Evolutionary conservation across 306 rosid genomes (phyloP).

Genomic region (Sophora flavescens): DNA sequence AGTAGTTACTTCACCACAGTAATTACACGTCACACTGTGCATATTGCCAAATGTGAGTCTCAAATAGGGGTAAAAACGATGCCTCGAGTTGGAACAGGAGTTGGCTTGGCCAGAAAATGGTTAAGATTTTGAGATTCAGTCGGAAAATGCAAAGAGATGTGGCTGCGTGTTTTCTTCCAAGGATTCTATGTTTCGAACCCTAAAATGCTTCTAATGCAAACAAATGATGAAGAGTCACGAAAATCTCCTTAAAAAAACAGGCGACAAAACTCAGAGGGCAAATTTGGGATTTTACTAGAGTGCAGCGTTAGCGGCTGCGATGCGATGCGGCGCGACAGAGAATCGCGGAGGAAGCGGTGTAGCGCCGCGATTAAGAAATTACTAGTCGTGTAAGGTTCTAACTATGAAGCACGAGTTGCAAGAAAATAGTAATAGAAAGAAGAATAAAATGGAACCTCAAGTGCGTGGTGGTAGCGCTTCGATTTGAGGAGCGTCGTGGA

Average conservation of each 20-base stretch:
- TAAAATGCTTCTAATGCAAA: neutral
- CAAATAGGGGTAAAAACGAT: neutral
- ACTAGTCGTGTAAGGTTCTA: neutral
- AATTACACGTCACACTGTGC: neutral
- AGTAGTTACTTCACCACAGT: neutral
- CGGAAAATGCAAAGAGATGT: too few relatives aligned
- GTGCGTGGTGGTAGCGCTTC: conserved; percentile 69
- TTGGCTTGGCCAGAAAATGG: too few relatives aligned
- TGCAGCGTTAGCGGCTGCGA: neutral
- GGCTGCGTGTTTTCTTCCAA: neutral
- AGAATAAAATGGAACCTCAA: conserved; percentile 57
- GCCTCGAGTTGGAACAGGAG: neutral
- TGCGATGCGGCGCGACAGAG: neutral
- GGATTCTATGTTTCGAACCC: neutral
- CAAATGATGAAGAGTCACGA: neutral
- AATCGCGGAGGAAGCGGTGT: neutral
- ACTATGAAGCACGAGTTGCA: conserved; percentile 1
- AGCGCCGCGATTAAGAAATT: neutral
- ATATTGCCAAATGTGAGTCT: neutral
- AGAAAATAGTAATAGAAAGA: neutral
- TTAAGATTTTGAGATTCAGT: too few relatives aligned
- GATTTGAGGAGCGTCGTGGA: conserved; percentile 54
- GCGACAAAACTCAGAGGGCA: neutral
- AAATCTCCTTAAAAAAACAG: neutral
- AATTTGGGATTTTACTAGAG: neutral